Base-by-base conservation (phyloP, 805 yeast species). In the Sugiyamaella lignohabitans region DNA sequence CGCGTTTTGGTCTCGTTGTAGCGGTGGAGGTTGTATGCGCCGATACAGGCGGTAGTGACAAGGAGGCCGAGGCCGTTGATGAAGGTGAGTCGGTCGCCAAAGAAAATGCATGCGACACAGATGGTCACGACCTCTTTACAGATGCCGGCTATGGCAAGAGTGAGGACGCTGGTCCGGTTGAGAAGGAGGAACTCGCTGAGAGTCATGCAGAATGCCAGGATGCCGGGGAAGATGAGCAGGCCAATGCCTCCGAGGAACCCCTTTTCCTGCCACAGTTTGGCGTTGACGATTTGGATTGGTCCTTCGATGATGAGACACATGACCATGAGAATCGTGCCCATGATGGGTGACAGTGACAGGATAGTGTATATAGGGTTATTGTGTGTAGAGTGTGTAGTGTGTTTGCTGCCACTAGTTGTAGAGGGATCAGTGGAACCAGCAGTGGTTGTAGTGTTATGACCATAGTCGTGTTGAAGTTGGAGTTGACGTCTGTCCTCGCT, bases 61-160 rank as follows among this genome's bases (percentile, higher is more conserved):
- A 74, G 53, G 58, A 93, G 73, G 0, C 98, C 98, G 5, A 83
- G 45, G 42, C 78, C 66, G 65, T 93, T 93, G 46, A 85, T 63
- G 17, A 73, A 59, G 5, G 84, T 78, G 43, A 93, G 70, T 34
- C 65, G 63, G 63, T 93, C 98, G 36, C 83, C 82, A 63, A 87
- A 86, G 1, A 89, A 71, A 3, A 87, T 52, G 27, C 75, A 66
- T 3, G 81, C 69, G 1, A 82, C 73, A 27, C 76, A 57, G 34
- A 93, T 87, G 0, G 98, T 93, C 40, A 89, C 69, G 14, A 93
- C 71, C 63, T 93, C 98, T 61, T 93, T 93, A 62, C 91, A 85
- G 16, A 93, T 85, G 1, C 98, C 98, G 0, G 94, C 95, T 38
- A 93, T 78, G 4, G 94, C 82, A 24, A 93, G 67, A 0, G 98